phyloP scores from a whole-genome alignment of 306 rosid genomes.

The Pyrus bretschneideri region DNA sequence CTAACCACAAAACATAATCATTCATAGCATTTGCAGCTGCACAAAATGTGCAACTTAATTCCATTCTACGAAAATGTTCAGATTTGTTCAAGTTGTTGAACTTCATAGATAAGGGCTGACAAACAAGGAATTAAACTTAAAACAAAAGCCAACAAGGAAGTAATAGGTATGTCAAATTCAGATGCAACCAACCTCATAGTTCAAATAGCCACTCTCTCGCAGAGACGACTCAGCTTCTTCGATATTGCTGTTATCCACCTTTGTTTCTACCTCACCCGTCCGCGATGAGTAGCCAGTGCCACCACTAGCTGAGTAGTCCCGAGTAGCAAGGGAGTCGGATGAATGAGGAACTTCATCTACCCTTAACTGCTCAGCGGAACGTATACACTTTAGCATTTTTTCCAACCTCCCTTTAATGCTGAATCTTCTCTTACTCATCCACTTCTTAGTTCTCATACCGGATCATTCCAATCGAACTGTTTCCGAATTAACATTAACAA shows the following conservation, averaged over 20 bases:
- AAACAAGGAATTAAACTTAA: neutral
- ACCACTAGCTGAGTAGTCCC: conserved; percentile 91
- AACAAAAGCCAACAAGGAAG: conserved; percentile 4
- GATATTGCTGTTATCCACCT: conserved; percentile 67
- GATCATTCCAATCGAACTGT: conserved; percentile 36
- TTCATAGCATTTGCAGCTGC: neutral
- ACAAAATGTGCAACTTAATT: neutral
- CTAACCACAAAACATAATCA: neutral
- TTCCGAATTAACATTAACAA: conserved; percentile 29
- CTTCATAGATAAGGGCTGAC: neutral
- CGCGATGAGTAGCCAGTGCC: conserved; percentile 64
- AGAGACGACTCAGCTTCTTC: conserved; percentile 93
- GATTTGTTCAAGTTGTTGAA: neutral
- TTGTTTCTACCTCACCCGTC: conserved; percentile 65
- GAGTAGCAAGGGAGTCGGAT: conserved; percentile 83
- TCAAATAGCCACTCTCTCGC: conserved; percentile 87
- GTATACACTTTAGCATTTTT: conserved; percentile 71
- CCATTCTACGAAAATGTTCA: neutral
- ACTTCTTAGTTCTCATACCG: conserved; percentile 52
- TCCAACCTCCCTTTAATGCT: conserved; percentile 31
- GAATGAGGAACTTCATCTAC: conserved; percentile 55
- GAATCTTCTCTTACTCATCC: conserved; percentile 32
- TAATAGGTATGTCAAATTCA: neutral
- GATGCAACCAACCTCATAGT: conserved; percentile 67
- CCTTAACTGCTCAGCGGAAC: conserved; percentile 57